Evolutionary conservation across 371 early-diverging fungal species (phyloP).

Genomic region (Syncephalastrum monosporum): DNA sequence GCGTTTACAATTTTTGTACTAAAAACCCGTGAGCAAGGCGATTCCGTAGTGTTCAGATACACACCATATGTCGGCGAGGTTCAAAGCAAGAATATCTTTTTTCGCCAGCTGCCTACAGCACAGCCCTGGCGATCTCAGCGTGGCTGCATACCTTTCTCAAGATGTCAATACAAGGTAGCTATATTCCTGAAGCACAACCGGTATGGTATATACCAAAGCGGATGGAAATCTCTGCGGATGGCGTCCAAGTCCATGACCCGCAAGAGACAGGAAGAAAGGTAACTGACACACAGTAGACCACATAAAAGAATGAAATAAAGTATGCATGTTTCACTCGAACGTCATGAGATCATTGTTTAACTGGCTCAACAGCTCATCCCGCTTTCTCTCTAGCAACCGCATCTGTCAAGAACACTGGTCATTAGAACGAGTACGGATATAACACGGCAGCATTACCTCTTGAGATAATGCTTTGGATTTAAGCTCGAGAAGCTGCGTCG

Average conservation of each 20-base stretch:
- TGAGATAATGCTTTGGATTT: slow-evolving; percentile 20
- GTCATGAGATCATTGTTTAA: slow-evolving; percentile 8
- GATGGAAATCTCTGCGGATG: too few species aligned
- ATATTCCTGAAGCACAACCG: not conserved
- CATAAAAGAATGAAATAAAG: not conserved
- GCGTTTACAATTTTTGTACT: too few species aligned
- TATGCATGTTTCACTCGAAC: slow-evolving; percentile 4
- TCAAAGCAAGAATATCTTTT: slow-evolving; percentile 6
- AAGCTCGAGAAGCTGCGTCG: slow-evolving; percentile 39
- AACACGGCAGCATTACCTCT: slow-evolving; percentile 16
- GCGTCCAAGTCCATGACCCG: too few species aligned
- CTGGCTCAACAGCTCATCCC: not conserved
- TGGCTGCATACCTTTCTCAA: slow-evolving; percentile 13
- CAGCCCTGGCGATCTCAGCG: slow-evolving; percentile 1
- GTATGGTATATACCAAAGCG: not conserved
- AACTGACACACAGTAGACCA: not conserved
- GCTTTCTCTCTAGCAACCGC: slow-evolving; percentile 7
- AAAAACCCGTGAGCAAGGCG: too few species aligned
- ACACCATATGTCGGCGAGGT: slow-evolving; percentile 15
- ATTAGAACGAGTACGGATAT: not conserved
- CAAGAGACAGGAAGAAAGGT: not conserved
- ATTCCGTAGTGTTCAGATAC: too few species aligned
- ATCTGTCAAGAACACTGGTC: slow-evolving; percentile 4
- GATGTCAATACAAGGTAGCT: not conserved
- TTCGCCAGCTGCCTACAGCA: slow-evolving; percentile 8